These are phyloP conservation scores for Entomortierella lignicola DNA, from an alignment of 192 early-diverging fungal genomes.

Conservation along the genomic window DNA sequence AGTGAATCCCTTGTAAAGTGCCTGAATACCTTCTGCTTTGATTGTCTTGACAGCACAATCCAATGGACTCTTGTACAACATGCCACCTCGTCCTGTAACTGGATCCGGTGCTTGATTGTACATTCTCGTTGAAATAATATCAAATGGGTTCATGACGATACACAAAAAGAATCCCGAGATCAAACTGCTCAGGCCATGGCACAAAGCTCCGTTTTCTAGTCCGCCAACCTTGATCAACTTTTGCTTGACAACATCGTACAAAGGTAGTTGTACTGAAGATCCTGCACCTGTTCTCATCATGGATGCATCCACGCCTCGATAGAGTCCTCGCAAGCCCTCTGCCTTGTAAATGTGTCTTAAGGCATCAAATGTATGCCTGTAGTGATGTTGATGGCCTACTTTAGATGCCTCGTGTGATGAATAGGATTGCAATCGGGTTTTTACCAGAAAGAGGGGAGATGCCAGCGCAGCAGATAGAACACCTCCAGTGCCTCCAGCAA, in stretches of 20 bases:
- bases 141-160: conserved; percentile 96
- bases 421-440: conserved; percentile 86
- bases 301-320: conserved; percentile 87
- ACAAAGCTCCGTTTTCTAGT: conserved; percentile 66
- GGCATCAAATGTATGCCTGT: conserved; percentile 74
- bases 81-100: conserved; percentile 60
- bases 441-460: conserved; percentile 91
- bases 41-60: conserved; percentile 92
- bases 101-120: conserved; percentile 78
- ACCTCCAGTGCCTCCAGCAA: conserved; percentile 81
- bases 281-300: conserved; percentile 92
- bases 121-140: conserved; percentile 94
- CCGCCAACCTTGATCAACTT: conserved; percentile 67
- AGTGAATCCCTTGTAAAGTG: conserved; percentile 92
- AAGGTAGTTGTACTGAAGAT: conserved; percentile 89
- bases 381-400: conserved; percentile 90
- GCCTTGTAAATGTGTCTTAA: conserved; percentile 72
- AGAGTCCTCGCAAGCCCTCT: conserved; percentile 86
- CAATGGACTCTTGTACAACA: conserved; percentile 82
- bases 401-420: conserved; percentile 67
- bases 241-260: conserved; percentile 87
- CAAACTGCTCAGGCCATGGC: conserved; percentile 84
- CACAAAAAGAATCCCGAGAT: conserved; percentile 88
- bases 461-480: conserved; percentile 84
- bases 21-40: conserved; percentile 79